Base-by-base conservation (phyloP, 1,284 basidiomycete genomes). In the Coriolopsis trogii region DNA sequence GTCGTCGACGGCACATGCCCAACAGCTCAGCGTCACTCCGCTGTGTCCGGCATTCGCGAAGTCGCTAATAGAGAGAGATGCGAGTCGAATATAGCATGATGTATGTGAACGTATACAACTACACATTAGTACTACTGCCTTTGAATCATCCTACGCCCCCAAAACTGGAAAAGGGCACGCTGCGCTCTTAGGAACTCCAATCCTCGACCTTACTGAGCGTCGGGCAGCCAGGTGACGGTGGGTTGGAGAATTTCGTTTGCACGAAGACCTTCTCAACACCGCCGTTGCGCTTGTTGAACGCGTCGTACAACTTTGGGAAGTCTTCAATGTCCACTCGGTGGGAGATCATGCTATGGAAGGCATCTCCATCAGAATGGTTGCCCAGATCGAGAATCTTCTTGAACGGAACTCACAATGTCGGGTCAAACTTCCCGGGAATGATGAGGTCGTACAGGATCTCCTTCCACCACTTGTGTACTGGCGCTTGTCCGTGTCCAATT, bases 381-480 rank as follows among this genome's bases (percentile, higher is more conserved):
- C 9, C 26, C 29, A 48, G 6, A 16, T 39, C 26, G 40, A 15
- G n/a, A n/a, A n/a, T 24, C 18, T 23, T 41, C 29, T 49, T n/a
- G 36, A 46, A 53, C 53, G 23, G 59, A 10, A 79, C 80, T 59
- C 64, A 82, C 76, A 85, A 81, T 5, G 77, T 80, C 4, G 85
- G 82, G 60, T 90, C 86, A 59, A 91, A 84, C 64, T 86, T 87
- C 24, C 84, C 84, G 0, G 81, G 74, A 45, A 79, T 70, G 63
- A 91, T 80, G 55, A 79, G 82, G 36, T 83, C 76, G 53, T 86
- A 70, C 44, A 89, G 66, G 47, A 90, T 81, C 62, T 88, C 81
- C 47, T 88, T 72, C 87, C 87, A 90, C 71, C 89, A 91, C 45
- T 78, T 74, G 65, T 88, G 86, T 1, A 86, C 84, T 2, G 89